Evolutionary conservation across 306 rosid species (phyloP), one percentile per base, ranked within the genome.

Genomic region (Fragaria ananassa): DNA sequence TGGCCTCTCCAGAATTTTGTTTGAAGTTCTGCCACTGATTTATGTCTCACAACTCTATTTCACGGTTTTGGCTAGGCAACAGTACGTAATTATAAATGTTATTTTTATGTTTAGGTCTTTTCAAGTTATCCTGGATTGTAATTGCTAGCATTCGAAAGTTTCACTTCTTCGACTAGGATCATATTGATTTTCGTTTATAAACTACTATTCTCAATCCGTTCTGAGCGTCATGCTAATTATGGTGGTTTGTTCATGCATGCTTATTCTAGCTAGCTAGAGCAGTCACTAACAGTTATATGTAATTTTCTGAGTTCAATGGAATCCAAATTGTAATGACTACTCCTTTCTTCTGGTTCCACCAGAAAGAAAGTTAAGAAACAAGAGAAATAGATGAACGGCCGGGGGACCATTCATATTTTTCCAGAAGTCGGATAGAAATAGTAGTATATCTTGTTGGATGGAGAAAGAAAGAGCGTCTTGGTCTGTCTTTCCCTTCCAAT

Each of bases 401-500:
- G 13, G 35, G n/a, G 83, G 85, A 79, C 86, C 79, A 80, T 79
- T 81, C 81, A 45, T 68, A 81, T 65, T 80, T 77, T 85, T 60
- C 49, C 75, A 79, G 47, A 86, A 74, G 71, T 71, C 74, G 77
- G 76, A 54, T 57, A 37, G 37, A 80, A 49, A 44, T 23, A 17
- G 51, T 76, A 54, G 42, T 42, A 9, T 51, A 65, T 67, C 68
- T 44, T 44, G 62, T 42, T 65, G 69, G 79, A 75, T 50, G 65
- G 72, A 63, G 60, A 81, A 77, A 77, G 68, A 69, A 49, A 62
- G 35, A 29, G 29, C 6, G 79, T 21, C 82, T 70, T 84, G 65
- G 76, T 69, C 76, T 27, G 79, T 73, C 83, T 78, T 69, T 80
- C 58, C 74, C 91, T 87, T 89, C 93, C 89, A 87, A 91, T 85